Evolutionary conservation across 2,329 filamentous ascomycete species (phyloP), one percentile per base, ranked within the genome.

Genomic region (Beauveria caledonica): DNA sequence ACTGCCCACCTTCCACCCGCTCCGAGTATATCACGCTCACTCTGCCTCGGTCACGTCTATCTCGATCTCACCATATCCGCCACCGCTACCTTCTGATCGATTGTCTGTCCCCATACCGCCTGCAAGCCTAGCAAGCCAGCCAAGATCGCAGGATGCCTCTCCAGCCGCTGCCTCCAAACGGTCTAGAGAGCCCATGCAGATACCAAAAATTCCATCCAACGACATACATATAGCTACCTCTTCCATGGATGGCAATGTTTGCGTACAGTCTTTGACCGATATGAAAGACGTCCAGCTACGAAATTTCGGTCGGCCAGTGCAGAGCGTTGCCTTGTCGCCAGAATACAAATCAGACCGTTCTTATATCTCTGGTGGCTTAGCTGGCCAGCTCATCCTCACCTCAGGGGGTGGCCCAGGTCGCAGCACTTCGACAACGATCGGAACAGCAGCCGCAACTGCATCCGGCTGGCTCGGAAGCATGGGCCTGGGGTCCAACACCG

Each of bases 221-320:
- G 87, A 92, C 58, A 96, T 99, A 45, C 90, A 94, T 71, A 89
- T 99, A 65, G 93, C 89, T 1, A 96, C 93, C 1, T 91, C 94
- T 0, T 97, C 94, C 0, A 90, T 96, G 70, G 94, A 99, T 72
- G 95, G 94, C 19, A 93, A 97, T 69, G 90, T 99, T 15, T 97
- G 94, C 68, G 85, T 99, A 1, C 87, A 92, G 62, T 96, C 91
- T 1, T 77, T 99, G 21, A 77, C 94, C 21, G 93, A 99, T 68
- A 76, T 88, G 42, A 95, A 92, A 68, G 94, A 99, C 74, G 92
- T 97, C 2, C 87, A 92, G 61, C 75, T 97, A 29, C 87, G 94
- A 29, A 97, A 97, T 71, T 99, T 97, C 76, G 91, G 90, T 1
- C 85, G 95, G 5, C 95, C 95, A 0, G 86, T 99, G 3, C 92